Conservation (phyloP, 2,329 filamentous ascomycete genomes). For the Cordyceps militaris region DNA sequence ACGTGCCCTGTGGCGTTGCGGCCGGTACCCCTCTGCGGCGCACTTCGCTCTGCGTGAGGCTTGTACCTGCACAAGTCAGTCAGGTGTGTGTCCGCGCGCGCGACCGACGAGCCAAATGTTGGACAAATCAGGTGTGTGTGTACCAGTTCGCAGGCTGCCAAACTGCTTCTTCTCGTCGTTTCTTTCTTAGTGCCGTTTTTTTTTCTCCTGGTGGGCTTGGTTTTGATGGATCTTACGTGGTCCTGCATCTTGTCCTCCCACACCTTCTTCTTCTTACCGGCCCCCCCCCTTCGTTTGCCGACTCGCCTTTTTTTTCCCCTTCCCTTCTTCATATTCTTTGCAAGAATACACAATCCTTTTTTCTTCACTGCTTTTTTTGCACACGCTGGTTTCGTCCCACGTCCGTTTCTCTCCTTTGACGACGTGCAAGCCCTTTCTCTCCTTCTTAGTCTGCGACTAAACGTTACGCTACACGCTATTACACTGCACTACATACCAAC, state of each 20-base stretch:
- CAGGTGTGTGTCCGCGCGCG: neutral
- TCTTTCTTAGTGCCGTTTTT: neutral
- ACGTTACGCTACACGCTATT: constrained; percentile 1
- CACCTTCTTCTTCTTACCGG: neutral
- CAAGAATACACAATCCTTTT: neutral
- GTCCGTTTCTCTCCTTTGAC: neutral
- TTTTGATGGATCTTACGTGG: neutral
- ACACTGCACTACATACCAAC: neutral
- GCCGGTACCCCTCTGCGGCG: no score
- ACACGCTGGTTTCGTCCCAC: constrained; percentile 12
- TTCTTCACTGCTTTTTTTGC: neutral
- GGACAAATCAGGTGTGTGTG: neutral
- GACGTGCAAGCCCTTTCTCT: constrained; percentile 7
- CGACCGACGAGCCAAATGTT: neutral
- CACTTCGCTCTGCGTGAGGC: neutral
- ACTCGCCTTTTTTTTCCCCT: neutral
- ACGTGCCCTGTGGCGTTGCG: no score
- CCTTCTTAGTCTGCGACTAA: constrained; percentile 11
- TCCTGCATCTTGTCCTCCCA: neutral
- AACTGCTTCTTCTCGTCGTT: neutral
- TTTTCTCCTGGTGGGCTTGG: neutral
- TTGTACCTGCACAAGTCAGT: neutral
- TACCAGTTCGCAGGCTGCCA: neutral
- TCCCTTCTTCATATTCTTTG: neutral
- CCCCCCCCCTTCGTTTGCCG: neutral